These are phyloP conservation scores for Lasiodiplodia citricola DNA, from an alignment of 2,329 filamentous ascomycete genomes.

Conservation along the genomic window DNA sequence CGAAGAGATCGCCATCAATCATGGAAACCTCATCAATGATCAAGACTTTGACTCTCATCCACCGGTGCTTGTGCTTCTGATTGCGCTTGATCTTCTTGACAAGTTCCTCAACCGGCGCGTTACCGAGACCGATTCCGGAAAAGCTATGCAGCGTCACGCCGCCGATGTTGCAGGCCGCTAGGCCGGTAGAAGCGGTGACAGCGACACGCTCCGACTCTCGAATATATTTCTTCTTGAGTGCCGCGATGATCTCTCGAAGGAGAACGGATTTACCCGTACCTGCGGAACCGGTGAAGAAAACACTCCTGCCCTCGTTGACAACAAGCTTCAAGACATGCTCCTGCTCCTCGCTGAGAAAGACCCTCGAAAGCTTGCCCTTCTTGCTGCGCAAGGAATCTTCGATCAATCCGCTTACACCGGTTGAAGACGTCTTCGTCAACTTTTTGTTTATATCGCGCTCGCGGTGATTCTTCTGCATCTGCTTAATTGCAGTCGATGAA, in stretches of 20 bases:
- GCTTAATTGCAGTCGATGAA: conserved; percentile 75
- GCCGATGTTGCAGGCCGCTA: conserved; percentile 96
- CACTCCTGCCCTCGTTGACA: conserved; percentile 78
- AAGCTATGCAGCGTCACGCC: conserved; percentile 97
- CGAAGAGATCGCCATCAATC: conserved; percentile 96
- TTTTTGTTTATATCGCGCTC: conserved; percentile 67
- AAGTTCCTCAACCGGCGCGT: conserved; percentile 79
- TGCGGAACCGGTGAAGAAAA: conserved; percentile 97
- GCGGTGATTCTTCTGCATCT: conserved; percentile 75
- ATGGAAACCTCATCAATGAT: conserved; percentile 97
- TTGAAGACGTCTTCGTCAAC: conserved; percentile 45
- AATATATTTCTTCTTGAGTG: conserved; percentile 75
- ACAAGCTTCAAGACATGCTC: conserved; percentile 82
- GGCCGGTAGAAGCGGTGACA: conserved; percentile 91
- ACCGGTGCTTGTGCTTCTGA: conserved; percentile 83
- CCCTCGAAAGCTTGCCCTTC: conserved; percentile 55
- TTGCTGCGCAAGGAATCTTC: conserved; percentile 57
- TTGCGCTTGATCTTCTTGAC: conserved; percentile 92
- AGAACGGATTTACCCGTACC: conserved; percentile 96
- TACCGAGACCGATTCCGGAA: conserved; percentile 91
- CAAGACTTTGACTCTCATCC: conserved; percentile 85
- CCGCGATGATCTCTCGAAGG: conserved; percentile 86
- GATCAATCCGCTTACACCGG: conserved; percentile 36
- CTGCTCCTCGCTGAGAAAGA: conserved; percentile 86
- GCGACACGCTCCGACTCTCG: conserved; percentile 84